Evolutionary conservation across 768 basidiomycete species (phyloP), one percentile per base, ranked within the genome.

Genomic region (Chalciporus pseudorubinellus): DNA sequence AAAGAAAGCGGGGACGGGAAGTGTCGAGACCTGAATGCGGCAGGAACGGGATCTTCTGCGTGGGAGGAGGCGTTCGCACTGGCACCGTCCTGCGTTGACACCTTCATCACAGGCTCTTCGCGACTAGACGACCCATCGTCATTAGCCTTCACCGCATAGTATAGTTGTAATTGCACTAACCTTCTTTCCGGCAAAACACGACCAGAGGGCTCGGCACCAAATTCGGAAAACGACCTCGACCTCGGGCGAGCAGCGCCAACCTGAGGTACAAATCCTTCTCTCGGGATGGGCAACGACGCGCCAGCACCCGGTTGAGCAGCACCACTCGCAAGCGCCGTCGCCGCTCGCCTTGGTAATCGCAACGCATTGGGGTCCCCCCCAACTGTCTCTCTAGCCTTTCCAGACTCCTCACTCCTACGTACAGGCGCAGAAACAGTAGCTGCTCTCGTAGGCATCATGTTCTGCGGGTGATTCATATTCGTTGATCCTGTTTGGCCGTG

Each of bases 171-270:
- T 21, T 1, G 24, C 8, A 52, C 62, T 22, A 8, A 69, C 69
- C 62, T 63, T 40, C 14, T 55, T 19, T 56, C 51, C 16, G 24
- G 53, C 12, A 41, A 44, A 21, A 9, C 1, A 8, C 45, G 31
- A 5, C 12, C n/a, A 44, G 46, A 41, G 1, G 47, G 48, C 5
- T 66, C 58, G 4, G 75, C 71, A 45, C 81, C 78, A 66, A 89
- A 85, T 3, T 81, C 85, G 9, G 88, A 90, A 62, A 92, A 92
- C 19, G 87, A 89, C 44, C 88, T 67, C 5, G 89, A 90, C 6
- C 79, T 69, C 13, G 78, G 80, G 6, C 89, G 70, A 9, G 72
- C 59, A 3, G 73, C 73, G 7, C 75, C 72, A 9, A 72, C 73
- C 49, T 77, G 76, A 0, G 89, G 87, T 50, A 81, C 74, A 60